A percentile compares a stretch with the other conserved stretches of the same genome.
These are phyloP conservation scores for Helminthosporium solani DNA, from an alignment of 2,329 filamentous ascomycete species.

Conservation along the genomic window DNA sequence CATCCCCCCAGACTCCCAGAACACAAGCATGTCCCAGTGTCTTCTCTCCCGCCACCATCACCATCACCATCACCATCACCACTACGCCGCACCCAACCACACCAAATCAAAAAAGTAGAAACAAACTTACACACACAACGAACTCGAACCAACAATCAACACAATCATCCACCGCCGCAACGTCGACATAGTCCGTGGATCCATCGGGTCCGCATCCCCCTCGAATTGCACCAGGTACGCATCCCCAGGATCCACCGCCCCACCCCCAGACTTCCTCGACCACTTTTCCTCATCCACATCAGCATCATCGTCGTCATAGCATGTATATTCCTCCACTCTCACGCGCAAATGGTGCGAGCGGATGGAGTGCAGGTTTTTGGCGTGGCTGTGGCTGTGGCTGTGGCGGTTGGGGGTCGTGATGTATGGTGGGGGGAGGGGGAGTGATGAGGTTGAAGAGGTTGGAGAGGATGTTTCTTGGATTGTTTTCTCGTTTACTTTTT, in stretches of 20 bases:
- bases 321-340: constrained; percentile 42
- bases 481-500: no score
- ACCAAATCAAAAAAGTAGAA: neutral
- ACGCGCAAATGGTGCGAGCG: constrained; percentile 40
- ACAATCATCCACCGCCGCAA: constrained; percentile 79
- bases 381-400: neutral
- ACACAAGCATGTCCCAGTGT: no score
- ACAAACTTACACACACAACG: constrained; percentile 77
- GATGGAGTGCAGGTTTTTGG: constrained; percentile 20
- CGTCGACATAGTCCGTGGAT: constrained; percentile 67
- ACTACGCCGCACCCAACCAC: no score
- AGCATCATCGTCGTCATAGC: constrained; percentile 24
- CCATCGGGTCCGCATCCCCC: constrained; percentile 69
- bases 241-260: constrained; percentile 27
- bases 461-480: no score
- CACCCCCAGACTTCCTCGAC: constrained; percentile 24
- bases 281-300: constrained; percentile 18
- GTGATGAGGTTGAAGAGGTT: no score
- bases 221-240: constrained; percentile 75
- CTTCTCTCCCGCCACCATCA: no score
- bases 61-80: no score
- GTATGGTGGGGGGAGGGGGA: no score
- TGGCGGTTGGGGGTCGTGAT: neutral
- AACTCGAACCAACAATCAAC: constrained; percentile 69
- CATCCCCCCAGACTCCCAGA: no score